These are phyloP conservation scores for Cantharellus anzutake DNA, from an alignment of 768 basidiomycete species.

Conservation along the genomic window DNA sequence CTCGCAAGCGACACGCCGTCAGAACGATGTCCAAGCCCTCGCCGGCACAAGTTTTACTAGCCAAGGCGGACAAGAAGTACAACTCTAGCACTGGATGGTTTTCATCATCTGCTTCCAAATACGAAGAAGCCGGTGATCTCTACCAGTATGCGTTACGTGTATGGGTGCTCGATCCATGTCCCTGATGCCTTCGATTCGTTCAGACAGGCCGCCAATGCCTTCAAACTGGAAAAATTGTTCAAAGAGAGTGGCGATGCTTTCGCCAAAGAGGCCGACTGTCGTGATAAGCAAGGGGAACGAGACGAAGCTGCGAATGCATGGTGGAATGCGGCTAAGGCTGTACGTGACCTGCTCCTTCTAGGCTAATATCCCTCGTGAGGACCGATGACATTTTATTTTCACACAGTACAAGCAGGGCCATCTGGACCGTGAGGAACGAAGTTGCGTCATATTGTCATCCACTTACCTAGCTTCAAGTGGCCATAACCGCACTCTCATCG, in stretches of 20 bases:
- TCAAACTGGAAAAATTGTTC: slow-evolving; percentile 68
- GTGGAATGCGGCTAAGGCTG: slow-evolving; percentile 92
- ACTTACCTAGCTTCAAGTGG: slow-evolving; percentile 36
- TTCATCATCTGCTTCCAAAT: slow-evolving; percentile 20
- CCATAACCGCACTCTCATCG: slow-evolving; percentile 67
- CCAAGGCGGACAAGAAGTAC: slow-evolving; percentile 9
- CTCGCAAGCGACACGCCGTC: not conserved
- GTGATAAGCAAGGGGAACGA: slow-evolving; percentile 67
- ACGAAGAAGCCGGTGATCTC: slow-evolving; percentile 23
- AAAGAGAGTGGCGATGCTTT: slow-evolving; percentile 86
- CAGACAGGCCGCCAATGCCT: slow-evolving; percentile 9
- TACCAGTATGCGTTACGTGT: not conserved
- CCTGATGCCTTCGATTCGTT: not conserved
- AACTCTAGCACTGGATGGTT: slow-evolving; percentile 17
- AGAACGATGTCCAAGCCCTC: slow-evolving; percentile 5
- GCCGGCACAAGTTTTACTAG: slow-evolving; percentile 4
- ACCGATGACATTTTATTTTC: not conserved
- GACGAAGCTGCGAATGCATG: slow-evolving; percentile 97
- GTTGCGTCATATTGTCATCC: not conserved
- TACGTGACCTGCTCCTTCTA: not conserved
- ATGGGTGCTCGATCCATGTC: not conserved
- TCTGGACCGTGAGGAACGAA: slow-evolving; percentile 46
- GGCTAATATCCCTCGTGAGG: not conserved
- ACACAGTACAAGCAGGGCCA: slow-evolving; percentile 59
- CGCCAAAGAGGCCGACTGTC: slow-evolving; percentile 84